A percentile compares a stretch with the other conserved stretches of the same genome.
phyloP scores from a whole-genome alignment of 2,329 filamentous ascomycete species.

The Diaporthe vexans region DNA sequence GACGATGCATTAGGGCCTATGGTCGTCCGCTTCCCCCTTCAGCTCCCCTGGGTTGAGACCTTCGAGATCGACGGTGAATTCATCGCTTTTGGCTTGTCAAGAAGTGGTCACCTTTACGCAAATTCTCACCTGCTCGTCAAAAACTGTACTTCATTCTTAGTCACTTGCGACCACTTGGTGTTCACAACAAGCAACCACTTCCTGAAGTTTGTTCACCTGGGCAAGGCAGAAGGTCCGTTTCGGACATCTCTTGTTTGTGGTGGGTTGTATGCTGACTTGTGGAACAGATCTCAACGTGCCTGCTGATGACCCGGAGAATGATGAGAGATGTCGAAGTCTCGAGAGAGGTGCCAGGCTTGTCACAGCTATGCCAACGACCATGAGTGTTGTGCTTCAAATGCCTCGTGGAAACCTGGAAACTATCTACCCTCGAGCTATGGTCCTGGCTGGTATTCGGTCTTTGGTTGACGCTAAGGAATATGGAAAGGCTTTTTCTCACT shows the following conservation, averaged over 20 bases:
- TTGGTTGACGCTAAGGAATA: constrained; percentile 88
- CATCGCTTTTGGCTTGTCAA: constrained; percentile 75
- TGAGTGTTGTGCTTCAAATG: constrained; percentile 92
- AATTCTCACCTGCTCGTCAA: constrained; percentile 81
- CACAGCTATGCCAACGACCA: constrained; percentile 89
- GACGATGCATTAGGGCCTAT: constrained; percentile 51
- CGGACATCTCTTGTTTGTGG: no score
- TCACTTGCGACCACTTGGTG: constrained; percentile 86
- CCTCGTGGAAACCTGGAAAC: constrained; percentile 96
- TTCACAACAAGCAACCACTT: constrained; percentile 94
- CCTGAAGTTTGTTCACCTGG: constrained; percentile 92
- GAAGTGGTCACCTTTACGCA: constrained; percentile 83
- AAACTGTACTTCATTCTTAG: constrained; percentile 91
- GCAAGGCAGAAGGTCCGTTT: constrained; percentile 71
- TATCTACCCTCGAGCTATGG: constrained; percentile 92
- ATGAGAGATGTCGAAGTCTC: constrained; percentile 92
- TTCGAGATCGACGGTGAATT: constrained; percentile 57
- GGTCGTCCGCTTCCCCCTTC: constrained; percentile 56
- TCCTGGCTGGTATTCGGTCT: constrained; percentile 88
- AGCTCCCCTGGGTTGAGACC: constrained; percentile 68
- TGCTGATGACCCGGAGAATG: constrained; percentile 87
- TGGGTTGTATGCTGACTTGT: constrained; percentile 45
- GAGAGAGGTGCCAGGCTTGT: constrained; percentile 91
- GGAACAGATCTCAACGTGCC: constrained; percentile 82
- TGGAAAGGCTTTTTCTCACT: constrained; percentile 85